Conservation (phyloP, 129 eudicot genomes). For the Artemisia argyi region DNA sequence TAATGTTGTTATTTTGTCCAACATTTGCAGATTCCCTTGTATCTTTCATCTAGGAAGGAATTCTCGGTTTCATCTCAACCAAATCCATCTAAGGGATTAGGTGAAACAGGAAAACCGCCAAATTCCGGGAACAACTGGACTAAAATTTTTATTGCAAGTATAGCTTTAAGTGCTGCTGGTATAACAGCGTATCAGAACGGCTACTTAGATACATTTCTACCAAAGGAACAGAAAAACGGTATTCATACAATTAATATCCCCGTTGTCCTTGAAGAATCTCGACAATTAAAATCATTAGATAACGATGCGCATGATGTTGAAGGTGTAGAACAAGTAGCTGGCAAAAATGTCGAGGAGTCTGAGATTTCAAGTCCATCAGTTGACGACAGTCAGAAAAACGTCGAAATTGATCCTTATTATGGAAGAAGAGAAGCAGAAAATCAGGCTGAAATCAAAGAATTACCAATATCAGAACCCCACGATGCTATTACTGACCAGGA, state of each 20-base stretch:
- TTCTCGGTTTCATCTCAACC: conserved; percentile 60
- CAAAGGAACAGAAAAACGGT: conserved; percentile 37
- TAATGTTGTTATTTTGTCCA: conserved; percentile 1
- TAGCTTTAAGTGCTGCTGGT: conserved; percentile 67
- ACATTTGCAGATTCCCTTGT: conserved; percentile 64
- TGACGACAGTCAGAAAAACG: conserved; percentile 35
- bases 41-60: conserved; percentile 68
- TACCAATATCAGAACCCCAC: conserved; percentile 15
- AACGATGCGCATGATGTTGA: conserved; percentile 26
- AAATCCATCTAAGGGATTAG: conserved; percentile 27
- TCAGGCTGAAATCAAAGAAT: conserved; percentile 33
- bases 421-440: conserved; percentile 40
- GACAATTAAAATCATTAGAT: conserved; percentile 18
- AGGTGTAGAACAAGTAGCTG: conserved; percentile 25
- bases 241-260: conserved; percentile 16
- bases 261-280: conserved; percentile 24
- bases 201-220: conserved; percentile 45
- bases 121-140: conserved; percentile 41
- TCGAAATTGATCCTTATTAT: conserved; percentile 40
- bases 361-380: conserved; percentile 30
- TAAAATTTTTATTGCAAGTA: conserved; percentile 58
- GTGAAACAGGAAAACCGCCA: conserved; percentile 47
- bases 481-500: conserved; percentile 31
- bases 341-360: conserved; percentile 35
- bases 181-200: conserved; percentile 69